These are phyloP conservation scores for Aureobasidium subglaciale DNA, from an alignment of 2,329 filamentous ascomycete genomes.

Conservation along the genomic window DNA sequence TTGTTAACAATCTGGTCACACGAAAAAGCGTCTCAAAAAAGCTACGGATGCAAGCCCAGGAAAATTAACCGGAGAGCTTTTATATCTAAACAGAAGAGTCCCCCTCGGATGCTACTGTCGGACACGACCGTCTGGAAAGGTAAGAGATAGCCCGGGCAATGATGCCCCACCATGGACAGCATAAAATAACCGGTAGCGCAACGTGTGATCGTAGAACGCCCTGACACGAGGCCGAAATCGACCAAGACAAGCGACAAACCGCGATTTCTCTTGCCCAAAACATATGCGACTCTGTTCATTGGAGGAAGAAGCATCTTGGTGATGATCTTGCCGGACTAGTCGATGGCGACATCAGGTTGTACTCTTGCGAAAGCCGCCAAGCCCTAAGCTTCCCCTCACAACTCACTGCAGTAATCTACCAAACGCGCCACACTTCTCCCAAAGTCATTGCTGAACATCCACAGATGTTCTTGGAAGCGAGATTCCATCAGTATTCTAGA, in stretches of 20 bases:
- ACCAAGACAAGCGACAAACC: background rate
- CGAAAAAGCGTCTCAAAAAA: background rate
- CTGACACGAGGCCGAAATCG: background rate
- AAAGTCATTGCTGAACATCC: background rate
- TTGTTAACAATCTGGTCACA: background rate
- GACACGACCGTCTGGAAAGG: background rate
- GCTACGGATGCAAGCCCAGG: background rate
- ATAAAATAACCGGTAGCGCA: conserved; percentile 2
- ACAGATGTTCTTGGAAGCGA: background rate
- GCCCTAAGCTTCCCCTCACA: conserved; percentile 3
- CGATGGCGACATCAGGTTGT: conserved; percentile 6
- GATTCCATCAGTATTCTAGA: background rate
- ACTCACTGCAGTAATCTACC: background rate
- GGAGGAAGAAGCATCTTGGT: background rate
- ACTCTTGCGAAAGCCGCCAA: conserved; percentile 4
- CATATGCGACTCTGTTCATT: background rate
- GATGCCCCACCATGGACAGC: background rate
- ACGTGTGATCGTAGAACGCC: background rate
- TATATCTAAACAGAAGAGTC: background rate
- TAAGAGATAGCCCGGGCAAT: background rate
- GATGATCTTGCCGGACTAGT: conserved; percentile 9
- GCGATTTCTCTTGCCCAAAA: background rate
- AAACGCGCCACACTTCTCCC: background rate
- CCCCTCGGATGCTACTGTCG: background rate
- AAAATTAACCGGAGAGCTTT: background rate